Evolutionary conservation across 805 yeast species (phyloP), one percentile per base, ranked within the genome.

Genomic region (Jamesozyma rosinii): DNA sequence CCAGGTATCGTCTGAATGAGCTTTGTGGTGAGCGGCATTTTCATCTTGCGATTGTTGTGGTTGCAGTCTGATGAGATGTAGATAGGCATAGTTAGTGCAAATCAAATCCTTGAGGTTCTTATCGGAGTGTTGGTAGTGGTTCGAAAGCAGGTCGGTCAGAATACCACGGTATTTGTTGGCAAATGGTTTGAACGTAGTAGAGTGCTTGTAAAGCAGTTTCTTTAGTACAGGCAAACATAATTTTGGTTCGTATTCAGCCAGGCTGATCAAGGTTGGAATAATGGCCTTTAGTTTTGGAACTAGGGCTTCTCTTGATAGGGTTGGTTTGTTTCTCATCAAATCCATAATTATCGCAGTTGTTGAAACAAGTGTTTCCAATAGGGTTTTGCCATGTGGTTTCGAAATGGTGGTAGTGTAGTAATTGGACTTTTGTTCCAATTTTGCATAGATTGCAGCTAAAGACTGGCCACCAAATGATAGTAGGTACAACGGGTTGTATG

Each of bases 151-250:
- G 5, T 49, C 51, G 9, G 66, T 45, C 26, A 79, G 61, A 26
- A 67, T 71, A 11, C 57, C 60, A 51, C 79, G 77, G 49, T 75
- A 76, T 52, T 78, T 81, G 45, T 77, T 73, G 4, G 81, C 82
- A 64, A 71, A 81, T 13, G 95, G 95, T 60, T 89, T 75, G 57
- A 85, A 84, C 1, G 94, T 82, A 1, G 92, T 83, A 1, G 94
- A 74, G 54, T 86, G 83, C 44, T 73, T 66, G 34, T 63, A 58
- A 29, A 82, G 65, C 21, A 81, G 55, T 27, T 59, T 65, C 46
- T 65, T 64, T 44, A 76, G 54, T 14, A 71, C 57, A 13, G 69
- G 67, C 26, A 75, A 54, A 21, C 67, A 57, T 37, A 52, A 42
- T 40, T 62, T 60, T 17, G 68, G 67, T 17, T 64, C 63, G 8